These are phyloP conservation scores for Arthrobotrys sphaeroides DNA, from an alignment of 2,329 filamentous ascomycete genomes.

Conservation along the genomic window DNA sequence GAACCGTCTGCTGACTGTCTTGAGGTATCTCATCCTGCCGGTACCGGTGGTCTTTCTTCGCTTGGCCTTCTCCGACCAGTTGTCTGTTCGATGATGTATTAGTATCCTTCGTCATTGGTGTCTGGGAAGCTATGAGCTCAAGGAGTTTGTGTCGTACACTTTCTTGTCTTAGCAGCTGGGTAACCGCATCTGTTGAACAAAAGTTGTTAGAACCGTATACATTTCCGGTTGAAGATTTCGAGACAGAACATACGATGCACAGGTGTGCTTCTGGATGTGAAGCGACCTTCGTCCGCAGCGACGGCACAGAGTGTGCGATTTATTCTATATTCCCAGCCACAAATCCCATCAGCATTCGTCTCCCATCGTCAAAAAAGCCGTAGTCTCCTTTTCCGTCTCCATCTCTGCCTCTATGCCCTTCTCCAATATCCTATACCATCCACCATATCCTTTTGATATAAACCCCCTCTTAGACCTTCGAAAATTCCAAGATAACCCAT, in stretches of 20 bases:
- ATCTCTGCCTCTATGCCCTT: neutral
- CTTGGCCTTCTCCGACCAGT: conserved; percentile 99
- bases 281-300: conserved; percentile 97
- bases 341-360: conserved; percentile 19
- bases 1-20: conserved; percentile 90
- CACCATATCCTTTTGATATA: neutral
- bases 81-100: conserved; percentile 69
- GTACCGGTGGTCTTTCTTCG: conserved; percentile 99
- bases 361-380: neutral
- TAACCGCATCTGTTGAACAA: conserved; percentile 79
- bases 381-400: neutral
- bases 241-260: conserved; percentile 68
- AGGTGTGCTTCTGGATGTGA: conserved; percentile 99
- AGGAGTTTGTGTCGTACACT: conserved; percentile 77
- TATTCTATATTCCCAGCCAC: conserved; percentile 67
- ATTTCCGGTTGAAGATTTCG: neutral
- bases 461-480: neutral
- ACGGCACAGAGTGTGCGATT: conserved; percentile 98
- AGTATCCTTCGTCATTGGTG: conserved; percentile 39
- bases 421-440: neutral
- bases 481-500: conserved; percentile 20
- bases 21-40: conserved; percentile 94
- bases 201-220: conserved; percentile 1
- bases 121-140: neutral
- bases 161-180: conserved; percentile 94